These are phyloP conservation scores for Trichomonas gallinae DNA, from an alignment of 208 protist genomes.

Conservation along the genomic window DNA sequence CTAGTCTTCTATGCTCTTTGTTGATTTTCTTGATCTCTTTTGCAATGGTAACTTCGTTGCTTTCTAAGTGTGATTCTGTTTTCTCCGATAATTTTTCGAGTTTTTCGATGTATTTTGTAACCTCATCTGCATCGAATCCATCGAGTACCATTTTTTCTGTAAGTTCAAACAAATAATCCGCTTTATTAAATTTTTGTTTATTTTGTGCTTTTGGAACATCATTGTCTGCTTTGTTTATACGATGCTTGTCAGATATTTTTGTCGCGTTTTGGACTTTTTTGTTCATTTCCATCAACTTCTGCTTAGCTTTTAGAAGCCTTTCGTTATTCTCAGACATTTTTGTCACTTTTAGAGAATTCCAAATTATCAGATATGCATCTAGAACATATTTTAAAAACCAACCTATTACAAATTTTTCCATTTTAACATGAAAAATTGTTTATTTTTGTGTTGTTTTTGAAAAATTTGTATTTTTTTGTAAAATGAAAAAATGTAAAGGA, in stretches of 20 bases:
- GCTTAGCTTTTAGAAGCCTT: background rate
- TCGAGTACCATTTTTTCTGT: background rate
- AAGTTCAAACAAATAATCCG: background rate
- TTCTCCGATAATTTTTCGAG: background rate
- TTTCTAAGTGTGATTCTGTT: background rate
- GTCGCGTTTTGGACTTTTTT: background rate
- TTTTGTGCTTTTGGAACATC: background rate
- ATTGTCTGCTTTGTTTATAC: background rate
- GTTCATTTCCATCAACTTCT: background rate
- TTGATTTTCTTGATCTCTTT: background rate
- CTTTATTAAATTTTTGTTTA: background rate
- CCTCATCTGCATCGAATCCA: background rate
- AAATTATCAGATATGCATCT: no score
- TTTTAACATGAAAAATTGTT: no score
- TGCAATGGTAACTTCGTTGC: background rate
- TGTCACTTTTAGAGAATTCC: no score
- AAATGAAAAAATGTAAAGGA: no score
- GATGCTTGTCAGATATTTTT: background rate
- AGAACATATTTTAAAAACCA: no score
- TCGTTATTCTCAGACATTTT: background rate
- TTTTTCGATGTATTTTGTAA: background rate
- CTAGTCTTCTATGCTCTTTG: background rate
- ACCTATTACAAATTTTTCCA: no score
- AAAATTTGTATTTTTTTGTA: no score
- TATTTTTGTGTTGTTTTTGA: no score